These are phyloP conservation scores for Pythium rhizo-oryzae DNA, from an alignment of 352 stramenopile genomes.

Conservation along the genomic window DNA sequence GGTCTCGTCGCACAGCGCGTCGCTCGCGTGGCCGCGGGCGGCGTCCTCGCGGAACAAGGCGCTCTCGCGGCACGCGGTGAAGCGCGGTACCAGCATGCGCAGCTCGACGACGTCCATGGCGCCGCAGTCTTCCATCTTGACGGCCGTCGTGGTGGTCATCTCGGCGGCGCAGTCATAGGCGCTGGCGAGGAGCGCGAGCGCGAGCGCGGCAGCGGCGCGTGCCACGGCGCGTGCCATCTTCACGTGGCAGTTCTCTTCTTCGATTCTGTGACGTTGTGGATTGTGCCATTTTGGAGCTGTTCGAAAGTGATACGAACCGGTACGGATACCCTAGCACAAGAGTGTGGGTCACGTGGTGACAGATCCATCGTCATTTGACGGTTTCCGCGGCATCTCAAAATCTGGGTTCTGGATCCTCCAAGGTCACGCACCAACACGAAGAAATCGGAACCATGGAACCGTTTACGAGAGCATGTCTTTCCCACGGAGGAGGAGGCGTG, in stretches of 20 bases:
- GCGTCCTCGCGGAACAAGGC: background rate
- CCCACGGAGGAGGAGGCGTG: background rate
- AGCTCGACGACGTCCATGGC: constrained; percentile 18
- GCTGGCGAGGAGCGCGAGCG: background rate
- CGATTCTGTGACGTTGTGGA: background rate
- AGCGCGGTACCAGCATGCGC: constrained; percentile 8
- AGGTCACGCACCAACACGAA: background rate
- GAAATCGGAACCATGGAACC: constrained; percentile 9
- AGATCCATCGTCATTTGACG: background rate
- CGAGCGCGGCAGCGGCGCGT: background rate
- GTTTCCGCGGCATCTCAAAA: background rate
- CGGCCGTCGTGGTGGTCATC: background rate
- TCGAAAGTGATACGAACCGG: background rate
- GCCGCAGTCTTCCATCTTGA: background rate
- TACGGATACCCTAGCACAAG: too few species aligned
- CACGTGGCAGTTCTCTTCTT: background rate
- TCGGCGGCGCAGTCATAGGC: background rate
- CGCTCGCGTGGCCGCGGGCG: background rate
- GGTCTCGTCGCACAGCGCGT: constrained; percentile 6
- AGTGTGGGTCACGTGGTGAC: background rate
- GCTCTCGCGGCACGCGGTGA: constrained; percentile 9
- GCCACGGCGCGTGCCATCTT: background rate
- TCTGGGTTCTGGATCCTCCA: background rate
- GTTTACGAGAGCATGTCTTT: constrained; percentile 24
- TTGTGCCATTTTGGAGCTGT: background rate